Base-by-base conservation (phyloP, 352 stramenopile species). In the Hyaloperonospora brassicae region DNA sequence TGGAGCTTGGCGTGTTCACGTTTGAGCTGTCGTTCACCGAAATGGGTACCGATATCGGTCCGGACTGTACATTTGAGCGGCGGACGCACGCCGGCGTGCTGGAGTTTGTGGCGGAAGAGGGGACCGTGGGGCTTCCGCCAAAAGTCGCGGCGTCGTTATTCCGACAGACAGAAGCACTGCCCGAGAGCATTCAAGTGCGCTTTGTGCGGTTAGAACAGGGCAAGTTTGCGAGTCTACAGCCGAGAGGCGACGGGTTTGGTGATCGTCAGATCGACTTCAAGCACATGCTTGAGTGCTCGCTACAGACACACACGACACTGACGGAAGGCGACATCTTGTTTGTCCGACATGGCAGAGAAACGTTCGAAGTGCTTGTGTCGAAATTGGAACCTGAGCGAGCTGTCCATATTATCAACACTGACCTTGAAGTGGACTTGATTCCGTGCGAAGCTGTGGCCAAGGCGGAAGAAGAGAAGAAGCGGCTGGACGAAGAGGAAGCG, bases 241-340 rank as follows among this genome's bases (percentile, higher is more conserved):
- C 83, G 5, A 65, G 58, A 44, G 78, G 74, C 23, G 57, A 76
- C 1, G 85, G 83, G 2, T 95, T 95, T 47, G 69, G 77, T 12
- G 69, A 82, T 14, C 76, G 79, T 23, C 69, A 88, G 48, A 77
- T 95, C 46, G 85, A 95, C 57, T 79, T 91, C 22, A 93, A 93
- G 61, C 58, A 68, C 35, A 62, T 93, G n/a, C 52, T 95, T 10
- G 76, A 91, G 61, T 67, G 75, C 2, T 76, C 81, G 13, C 68
- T 95, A 0, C 79, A 83, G 57, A 47, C 66, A 14, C 79, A 91
- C 67, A 89, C 83, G 50, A 92, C 81, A 48, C 70, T 93, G 25
- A 86, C 77, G 7, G 61, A 75, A 23, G 83, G 78, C 45, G 85
- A 95, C 62, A 54, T 84, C 24, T 55, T 95, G 43, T 80, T 90